phyloP scores from a whole-genome alignment of 805 yeast species.

The Candida nanaspora region DNA sequence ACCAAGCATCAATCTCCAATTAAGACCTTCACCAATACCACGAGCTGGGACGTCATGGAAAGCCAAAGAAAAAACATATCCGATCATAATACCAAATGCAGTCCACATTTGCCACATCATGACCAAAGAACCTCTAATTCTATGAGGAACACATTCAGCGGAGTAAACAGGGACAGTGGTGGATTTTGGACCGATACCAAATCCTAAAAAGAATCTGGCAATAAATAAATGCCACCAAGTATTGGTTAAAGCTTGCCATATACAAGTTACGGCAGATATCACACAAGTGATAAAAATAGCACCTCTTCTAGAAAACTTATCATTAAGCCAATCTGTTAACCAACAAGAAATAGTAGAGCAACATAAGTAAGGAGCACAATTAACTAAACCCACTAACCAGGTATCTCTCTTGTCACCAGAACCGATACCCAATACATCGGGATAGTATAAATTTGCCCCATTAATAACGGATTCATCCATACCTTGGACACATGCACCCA shows the following conservation, averaged over 20 bases:
- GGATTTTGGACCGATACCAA: slow-evolving; percentile 68
- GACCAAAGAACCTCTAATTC: slow-evolving; percentile 58
- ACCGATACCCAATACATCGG: slow-evolving; percentile 45
- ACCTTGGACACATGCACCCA: slow-evolving; percentile 77
- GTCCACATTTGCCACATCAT: slow-evolving; percentile 76
- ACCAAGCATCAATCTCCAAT: slow-evolving; percentile 68
- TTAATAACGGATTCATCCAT: slow-evolving; percentile 74
- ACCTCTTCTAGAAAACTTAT: slow-evolving; percentile 53
- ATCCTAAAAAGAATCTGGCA: slow-evolving; percentile 58
- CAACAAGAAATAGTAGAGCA: slow-evolving; percentile 57
- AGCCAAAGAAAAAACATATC: slow-evolving; percentile 58
- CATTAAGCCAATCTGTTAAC: slow-evolving; percentile 54
- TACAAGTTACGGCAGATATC: slow-evolving; percentile 53
- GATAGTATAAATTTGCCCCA: slow-evolving; percentile 64
- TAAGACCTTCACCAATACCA: slow-evolving; percentile 43
- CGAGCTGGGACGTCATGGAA: slow-evolving; percentile 46
- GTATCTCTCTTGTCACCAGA: slow-evolving; percentile 38
- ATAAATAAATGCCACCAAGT: slow-evolving; percentile 65
- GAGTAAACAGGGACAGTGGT: slow-evolving; percentile 71
- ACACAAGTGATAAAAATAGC: slow-evolving; percentile 58
- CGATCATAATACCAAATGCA: slow-evolving; percentile 69
- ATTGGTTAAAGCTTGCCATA: slow-evolving; percentile 61
- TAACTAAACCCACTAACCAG: slow-evolving; percentile 56
- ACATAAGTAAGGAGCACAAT: slow-evolving; percentile 65
- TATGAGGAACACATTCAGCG: slow-evolving; percentile 58